Conservation (phyloP, 2,329 filamentous ascomycete species). For the Madurella fahalii region DNA sequence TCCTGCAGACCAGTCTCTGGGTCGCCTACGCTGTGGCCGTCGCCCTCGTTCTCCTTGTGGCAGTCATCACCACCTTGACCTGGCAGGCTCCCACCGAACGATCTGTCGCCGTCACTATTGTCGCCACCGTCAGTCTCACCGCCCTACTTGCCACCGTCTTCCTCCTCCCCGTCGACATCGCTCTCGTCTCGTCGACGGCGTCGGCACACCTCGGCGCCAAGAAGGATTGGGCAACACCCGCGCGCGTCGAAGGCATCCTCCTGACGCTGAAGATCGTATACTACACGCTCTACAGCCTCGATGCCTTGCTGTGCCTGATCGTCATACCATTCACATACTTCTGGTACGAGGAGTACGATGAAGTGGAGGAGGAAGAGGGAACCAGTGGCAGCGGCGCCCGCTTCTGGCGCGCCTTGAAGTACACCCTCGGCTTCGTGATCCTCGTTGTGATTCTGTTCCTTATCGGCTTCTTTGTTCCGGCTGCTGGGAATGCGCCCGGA, state of each 20-base stretch:
- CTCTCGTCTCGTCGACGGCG: conserved; percentile 85
- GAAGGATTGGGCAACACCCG: conserved; percentile 91
- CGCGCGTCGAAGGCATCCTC: conserved; percentile 72
- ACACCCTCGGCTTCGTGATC: conserved; percentile 78
- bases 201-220: conserved; percentile 71
- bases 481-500: conserved; percentile 62
- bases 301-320: conserved; percentile 82
- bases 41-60: conserved; percentile 68
- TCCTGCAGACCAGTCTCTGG: conserved; percentile 88
- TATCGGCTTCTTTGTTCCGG: conserved; percentile 89
- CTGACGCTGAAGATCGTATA: conserved; percentile 83
- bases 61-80: conserved; percentile 80
- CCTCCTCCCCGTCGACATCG: conserved; percentile 90
- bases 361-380: conserved; percentile 78
- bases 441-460: conserved; percentile 81
- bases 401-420: conserved; percentile 82
- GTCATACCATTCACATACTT: conserved; percentile 97
- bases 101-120: conserved; percentile 72
- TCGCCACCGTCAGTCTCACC: conserved; percentile 83
- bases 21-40: conserved; percentile 84
- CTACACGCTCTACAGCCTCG: conserved; percentile 86
- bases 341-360: conserved; percentile 96
- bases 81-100: conserved; percentile 89
- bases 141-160: conserved; percentile 87
- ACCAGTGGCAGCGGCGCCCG: conserved; percentile 66